phyloP scores from a whole-genome alignment of 2,329 filamentous ascomycete genomes.

The Fusarium albidum region DNA sequence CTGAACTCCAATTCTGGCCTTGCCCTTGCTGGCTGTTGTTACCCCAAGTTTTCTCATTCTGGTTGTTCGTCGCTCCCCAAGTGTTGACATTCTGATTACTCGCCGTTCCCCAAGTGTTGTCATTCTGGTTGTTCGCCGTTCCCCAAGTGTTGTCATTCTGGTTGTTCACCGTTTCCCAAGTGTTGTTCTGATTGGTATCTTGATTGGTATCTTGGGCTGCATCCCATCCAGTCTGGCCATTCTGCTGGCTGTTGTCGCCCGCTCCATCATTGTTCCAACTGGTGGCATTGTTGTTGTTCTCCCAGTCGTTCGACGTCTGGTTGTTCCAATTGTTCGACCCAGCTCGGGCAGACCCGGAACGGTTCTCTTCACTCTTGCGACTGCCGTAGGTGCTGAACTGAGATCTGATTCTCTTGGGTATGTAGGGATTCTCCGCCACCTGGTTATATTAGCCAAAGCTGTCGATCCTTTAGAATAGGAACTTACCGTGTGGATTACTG shows the following conservation, averaged over 20 bases:
- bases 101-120: background rate
- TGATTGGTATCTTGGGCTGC: background rate
- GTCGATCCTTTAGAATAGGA: background rate
- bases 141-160: conserved; percentile 13
- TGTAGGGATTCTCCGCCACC: conserved; percentile 40
- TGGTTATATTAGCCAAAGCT: conserved; percentile 17
- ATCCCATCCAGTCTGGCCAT: conserved; percentile 5
- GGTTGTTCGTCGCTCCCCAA: no score
- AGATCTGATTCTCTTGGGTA: conserved; percentile 29
- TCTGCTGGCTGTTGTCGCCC: conserved; percentile 13
- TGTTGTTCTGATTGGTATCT: conserved; percentile 6
- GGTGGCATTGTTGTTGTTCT: background rate
- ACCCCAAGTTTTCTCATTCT: no score
- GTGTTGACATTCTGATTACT: no score
- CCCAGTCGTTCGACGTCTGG: conserved; percentile 7
- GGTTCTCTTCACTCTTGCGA: conserved; percentile 14
- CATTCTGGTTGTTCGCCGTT: conserved; percentile 8
- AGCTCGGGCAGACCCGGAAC: conserved; percentile 16
- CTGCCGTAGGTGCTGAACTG: conserved; percentile 30
- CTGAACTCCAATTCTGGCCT: conserved; percentile 9
- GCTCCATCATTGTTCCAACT: conserved; percentile 24
- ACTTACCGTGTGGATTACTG: conserved; percentile 33
- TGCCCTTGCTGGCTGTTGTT: conserved; percentile 17
- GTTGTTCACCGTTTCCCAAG: conserved; percentile 8
- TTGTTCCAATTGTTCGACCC: conserved; percentile 28